These are phyloP conservation scores for Aspergillus fructus DNA, from an alignment of 2,329 filamentous ascomycete genomes.

Conservation along the genomic window DNA sequence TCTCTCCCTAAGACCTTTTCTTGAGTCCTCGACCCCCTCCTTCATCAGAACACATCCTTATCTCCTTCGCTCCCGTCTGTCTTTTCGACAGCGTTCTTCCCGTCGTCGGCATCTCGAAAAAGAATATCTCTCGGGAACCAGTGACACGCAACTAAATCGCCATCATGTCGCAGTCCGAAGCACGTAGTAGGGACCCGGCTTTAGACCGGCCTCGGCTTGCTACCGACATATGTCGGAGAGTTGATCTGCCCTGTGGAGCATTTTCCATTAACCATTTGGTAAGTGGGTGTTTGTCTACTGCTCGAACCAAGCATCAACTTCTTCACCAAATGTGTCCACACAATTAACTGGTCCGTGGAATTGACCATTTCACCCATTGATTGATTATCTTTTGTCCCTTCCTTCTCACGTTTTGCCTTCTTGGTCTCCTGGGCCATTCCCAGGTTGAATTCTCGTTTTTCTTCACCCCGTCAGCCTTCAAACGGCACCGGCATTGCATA, in stretches of 20 bases:
- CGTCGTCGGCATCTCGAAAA: background rate
- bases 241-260: conserved; percentile 25
- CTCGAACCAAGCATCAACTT: background rate
- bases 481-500: conserved; percentile 13
- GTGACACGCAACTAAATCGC: background rate
- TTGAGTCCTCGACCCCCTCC: background rate
- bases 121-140: background rate
- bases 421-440: background rate
- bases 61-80: background rate
- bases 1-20: background rate
- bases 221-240: conserved; percentile 25
- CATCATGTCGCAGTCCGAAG: conserved; percentile 5
- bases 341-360: background rate
- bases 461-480: conserved; percentile 15
- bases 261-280: conserved; percentile 25
- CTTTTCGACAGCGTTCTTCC: background rate
- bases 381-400: background rate
- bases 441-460: background rate
- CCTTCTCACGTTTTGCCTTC: background rate
- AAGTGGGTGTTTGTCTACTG: conserved; percentile 14
- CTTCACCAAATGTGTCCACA: background rate
- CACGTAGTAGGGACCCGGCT: conserved; percentile 19
- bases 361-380: background rate
- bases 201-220: conserved; percentile 18
- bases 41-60: background rate